A percentile compares a stretch with the other conserved stretches of the same genome.
Evolutionary conservation across 1,139 yeast species (phyloP).

Genomic region (Yamadazyma aaseri): DNA sequence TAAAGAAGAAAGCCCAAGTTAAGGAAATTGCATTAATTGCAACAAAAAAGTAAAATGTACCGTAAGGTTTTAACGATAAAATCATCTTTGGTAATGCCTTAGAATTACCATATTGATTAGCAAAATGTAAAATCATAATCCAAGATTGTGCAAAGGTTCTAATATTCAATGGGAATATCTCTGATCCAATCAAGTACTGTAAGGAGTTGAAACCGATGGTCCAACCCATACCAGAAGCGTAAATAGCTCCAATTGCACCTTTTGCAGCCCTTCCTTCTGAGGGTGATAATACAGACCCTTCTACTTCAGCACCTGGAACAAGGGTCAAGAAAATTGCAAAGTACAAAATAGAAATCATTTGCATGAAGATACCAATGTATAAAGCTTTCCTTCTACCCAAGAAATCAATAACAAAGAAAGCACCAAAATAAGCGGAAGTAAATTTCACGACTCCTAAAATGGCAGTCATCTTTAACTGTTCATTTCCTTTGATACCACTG

Average conservation of each 20-base stretch:
- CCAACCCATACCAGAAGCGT: constrained; percentile 55
- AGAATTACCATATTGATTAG: constrained; percentile 54
- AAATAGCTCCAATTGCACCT: constrained; percentile 50
- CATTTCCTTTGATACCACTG: constrained; percentile 38
- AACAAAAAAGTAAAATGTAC: constrained; percentile 50
- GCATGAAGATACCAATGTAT: constrained; percentile 34
- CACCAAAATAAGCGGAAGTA: constrained; percentile 35
- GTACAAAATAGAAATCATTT: constrained; percentile 24
- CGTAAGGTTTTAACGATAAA: constrained; percentile 41
- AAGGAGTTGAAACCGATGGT: constrained; percentile 57
- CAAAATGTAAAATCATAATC: constrained; percentile 54
- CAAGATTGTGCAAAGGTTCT: constrained; percentile 50
- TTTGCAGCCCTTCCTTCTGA: constrained; percentile 35
- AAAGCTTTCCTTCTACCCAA: constrained; percentile 38
- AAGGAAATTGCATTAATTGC: constrained; percentile 39
- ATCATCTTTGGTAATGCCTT: constrained; percentile 53
- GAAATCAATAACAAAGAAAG: constrained; percentile 42
- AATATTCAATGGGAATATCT: constrained; percentile 50
- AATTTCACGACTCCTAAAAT: constrained; percentile 44
- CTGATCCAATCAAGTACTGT: constrained; percentile 56
- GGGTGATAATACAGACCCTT: constrained; percentile 20
- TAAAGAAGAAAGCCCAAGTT: constrained; percentile 47
- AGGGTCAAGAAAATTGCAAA: constrained; percentile 43
- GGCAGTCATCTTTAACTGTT: constrained; percentile 39
- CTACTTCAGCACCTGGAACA: constrained; percentile 39